Percentiles rank a stretch among this genome's conserved stretches.
phyloP scores from a whole-genome alignment of 805 yeast species.

The Saccharomycopsis oosterbeekiorum region DNA sequence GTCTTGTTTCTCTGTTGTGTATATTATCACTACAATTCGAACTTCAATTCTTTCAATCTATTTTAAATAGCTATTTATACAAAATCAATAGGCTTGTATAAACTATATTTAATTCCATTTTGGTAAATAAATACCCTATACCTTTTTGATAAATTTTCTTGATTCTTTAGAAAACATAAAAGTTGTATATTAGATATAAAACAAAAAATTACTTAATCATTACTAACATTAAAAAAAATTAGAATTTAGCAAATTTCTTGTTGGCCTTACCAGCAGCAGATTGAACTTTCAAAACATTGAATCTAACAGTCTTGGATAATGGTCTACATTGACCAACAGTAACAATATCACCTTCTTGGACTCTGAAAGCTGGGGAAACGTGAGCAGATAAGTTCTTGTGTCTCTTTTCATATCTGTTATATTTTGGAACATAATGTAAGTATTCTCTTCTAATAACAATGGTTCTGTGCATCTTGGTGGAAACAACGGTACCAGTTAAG shows the following conservation, averaged over 20 bases:
- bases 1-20: not conserved
- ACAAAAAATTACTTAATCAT: constrained; percentile 1
- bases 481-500: constrained; percentile 98
- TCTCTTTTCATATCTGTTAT: constrained; percentile 99
- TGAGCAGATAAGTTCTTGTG: constrained; percentile 99
- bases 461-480: constrained; percentile 99
- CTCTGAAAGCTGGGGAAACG: constrained; percentile 99
- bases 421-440: constrained; percentile 99
- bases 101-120: not conserved
- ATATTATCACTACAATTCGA: not conserved
- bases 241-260: constrained; percentile 97
- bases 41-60: not conserved
- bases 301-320: constrained; percentile 98
- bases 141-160: not conserved
- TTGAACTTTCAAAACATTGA: constrained; percentile 96
- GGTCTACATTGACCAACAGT: constrained; percentile 99
- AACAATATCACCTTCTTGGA: constrained; percentile 95
- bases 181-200: not conserved
- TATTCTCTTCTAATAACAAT: constrained; percentile 99
- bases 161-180: not conserved
- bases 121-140: not conserved
- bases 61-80: not conserved
- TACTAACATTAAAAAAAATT: constrained; percentile 29
- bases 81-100: not conserved
- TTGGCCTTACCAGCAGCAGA: constrained; percentile 75